Base-by-base conservation (phyloP, 164 flowering plant species). In the Macadamia tetraphylla region DNA sequence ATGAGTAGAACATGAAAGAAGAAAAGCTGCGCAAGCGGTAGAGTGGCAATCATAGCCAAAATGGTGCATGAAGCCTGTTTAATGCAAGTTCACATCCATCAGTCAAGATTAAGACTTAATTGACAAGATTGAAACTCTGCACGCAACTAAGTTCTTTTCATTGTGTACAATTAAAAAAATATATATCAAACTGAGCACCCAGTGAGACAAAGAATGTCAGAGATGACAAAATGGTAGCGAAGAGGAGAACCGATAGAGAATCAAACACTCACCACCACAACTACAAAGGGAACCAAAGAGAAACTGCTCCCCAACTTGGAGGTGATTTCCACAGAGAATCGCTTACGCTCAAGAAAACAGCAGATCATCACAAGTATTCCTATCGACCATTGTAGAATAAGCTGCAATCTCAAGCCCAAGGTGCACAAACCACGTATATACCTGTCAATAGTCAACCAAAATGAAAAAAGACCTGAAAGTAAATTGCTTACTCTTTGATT, bases 1-100 rank as follows among this genome's bases (percentile, higher is more conserved):
- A 92, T 85, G 53, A 95, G 90, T 64, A 95, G 99, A 72, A 95
- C 88, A 76, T 95, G 99, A 79, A 95, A 95, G 87, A 88, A 95
- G 85, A 95, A 88, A 32, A 95, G 98, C 74, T 95, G 99, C 58
- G 87, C 91, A 66, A 95, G 86, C 12, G 99, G 97, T 57, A 95
- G 76, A 58, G 97, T 92, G 4, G 99, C 98, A 73, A 89, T 81
- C 96, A 95, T 86, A 8, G 98, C 99, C 84, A 95, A 78, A 67
- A 92, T 76, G 60, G 98, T 89, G 81, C 99, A 95, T 29, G 90
- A 75, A 15, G 86, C 94, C 99, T 95, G 86, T 72, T 56, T 77
- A 10, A 60, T 53, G 57, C 6, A 53, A 46, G 17, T 17, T 12
- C 9, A 60, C 62, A 60, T 60, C 18, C 40, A 12, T 60, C 29